These are phyloP conservation scores for Nepenthes gracilis DNA, from an alignment of 148 eudicot genomes.

Conservation along the genomic window DNA sequence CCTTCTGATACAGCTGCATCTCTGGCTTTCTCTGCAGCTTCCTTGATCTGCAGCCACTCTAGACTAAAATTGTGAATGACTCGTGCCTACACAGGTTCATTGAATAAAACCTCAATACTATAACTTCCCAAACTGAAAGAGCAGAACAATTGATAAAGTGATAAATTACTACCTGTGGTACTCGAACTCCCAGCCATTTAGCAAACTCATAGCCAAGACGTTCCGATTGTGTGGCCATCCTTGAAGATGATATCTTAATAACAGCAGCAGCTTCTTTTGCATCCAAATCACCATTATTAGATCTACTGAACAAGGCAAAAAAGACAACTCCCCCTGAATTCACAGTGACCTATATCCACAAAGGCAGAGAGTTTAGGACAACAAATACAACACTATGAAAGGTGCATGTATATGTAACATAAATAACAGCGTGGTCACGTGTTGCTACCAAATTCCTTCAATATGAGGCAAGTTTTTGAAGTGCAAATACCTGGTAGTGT, in stretches of 20 bases:
- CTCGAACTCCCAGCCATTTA: constrained; percentile 87
- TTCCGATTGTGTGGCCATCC: constrained; percentile 99
- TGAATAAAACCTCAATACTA: constrained; percentile 2
- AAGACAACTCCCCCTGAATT: constrained; percentile 99
- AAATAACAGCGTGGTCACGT: background rate
- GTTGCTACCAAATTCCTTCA: no score
- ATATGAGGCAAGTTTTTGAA: no score
- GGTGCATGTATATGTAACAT: background rate
- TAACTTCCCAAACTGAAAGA: constrained; percentile 2
- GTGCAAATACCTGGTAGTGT: no score
- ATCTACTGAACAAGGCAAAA: constrained; percentile 76
- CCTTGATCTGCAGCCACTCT: constrained; percentile 89
- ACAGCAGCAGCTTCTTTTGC: constrained; percentile 88
- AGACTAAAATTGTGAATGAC: constrained; percentile 74
- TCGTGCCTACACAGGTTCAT: constrained; percentile 50
- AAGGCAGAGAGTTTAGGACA: constrained; percentile 6
- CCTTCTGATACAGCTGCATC: constrained; percentile 51
- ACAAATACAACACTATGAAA: background rate
- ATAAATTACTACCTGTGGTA: constrained; percentile 66
- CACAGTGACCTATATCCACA: constrained; percentile 66
- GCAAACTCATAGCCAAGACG: constrained; percentile 98
- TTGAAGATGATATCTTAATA: constrained; percentile 88
- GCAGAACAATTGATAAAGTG: constrained; percentile 6
- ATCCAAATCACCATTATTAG: constrained; percentile 36
- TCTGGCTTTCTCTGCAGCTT: constrained; percentile 89